These are phyloP conservation scores for Annulohypoxylon maeteangense DNA, from an alignment of 495 filamentous ascomycete genomes.

Conservation along the genomic window DNA sequence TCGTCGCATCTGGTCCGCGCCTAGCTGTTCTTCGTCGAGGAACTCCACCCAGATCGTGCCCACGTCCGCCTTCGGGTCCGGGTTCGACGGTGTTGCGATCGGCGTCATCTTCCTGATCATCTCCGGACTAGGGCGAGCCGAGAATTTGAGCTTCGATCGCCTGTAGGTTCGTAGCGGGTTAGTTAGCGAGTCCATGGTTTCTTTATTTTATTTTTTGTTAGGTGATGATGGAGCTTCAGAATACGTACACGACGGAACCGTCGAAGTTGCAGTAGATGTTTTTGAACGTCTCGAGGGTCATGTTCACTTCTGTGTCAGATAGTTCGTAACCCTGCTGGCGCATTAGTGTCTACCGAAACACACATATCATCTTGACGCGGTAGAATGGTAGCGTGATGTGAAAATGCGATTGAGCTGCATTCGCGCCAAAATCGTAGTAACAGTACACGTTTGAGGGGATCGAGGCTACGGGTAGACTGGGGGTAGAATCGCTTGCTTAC, in stretches of 20 bases:
- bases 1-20: conserved; percentile 87
- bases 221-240: not conserved
- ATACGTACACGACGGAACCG: conserved; percentile 75
- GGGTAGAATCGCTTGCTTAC: conserved; percentile 58
- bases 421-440: not conserved
- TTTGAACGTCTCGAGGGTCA: conserved; percentile 81
- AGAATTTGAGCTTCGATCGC: conserved; percentile 85
- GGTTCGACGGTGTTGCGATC: conserved; percentile 69
- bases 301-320: conserved; percentile 84
- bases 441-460: not conserved
- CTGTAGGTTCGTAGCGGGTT: conserved; percentile 55
- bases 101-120: conserved; percentile 88
- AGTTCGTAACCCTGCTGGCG: conserved; percentile 86
- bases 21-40: conserved; percentile 74
- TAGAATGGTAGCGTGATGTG: not conserved
- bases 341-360: conserved; percentile 22
- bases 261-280: conserved; percentile 70
- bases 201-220: too few species aligned
- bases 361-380: conserved; percentile 6
- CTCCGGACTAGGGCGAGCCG: conserved; percentile 77
- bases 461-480: not conserved
- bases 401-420: not conserved
- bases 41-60: conserved; percentile 96
- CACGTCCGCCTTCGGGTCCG: conserved; percentile 74
- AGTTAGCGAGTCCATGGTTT: conserved; percentile 44